Evolutionary conservation across 257 asterid genomes (phyloP), one percentile per base, ranked within the genome.

Genomic region (Solanum commersonii): DNA sequence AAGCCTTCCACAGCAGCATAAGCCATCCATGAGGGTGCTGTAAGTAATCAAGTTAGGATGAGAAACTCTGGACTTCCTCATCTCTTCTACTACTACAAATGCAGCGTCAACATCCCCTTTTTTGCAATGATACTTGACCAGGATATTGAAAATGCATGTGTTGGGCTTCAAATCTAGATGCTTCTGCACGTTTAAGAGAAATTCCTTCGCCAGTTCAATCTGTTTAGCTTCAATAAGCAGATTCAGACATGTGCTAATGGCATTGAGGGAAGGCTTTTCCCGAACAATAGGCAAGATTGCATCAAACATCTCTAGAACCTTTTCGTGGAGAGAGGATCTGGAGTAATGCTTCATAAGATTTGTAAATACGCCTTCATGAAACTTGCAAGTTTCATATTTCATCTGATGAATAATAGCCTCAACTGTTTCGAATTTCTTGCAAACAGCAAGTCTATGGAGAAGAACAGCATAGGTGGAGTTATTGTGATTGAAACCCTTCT

Each of bases 311-410:
- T 94, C 98, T 34, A 96, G 86, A 60, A 97, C 95, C 91, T 90
- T 94, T 72, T 95, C 96, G 12, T 94, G 96, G 93, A 93, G 89
- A 83, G 92, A 91, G 10, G 92, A 92, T 89, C 88, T 96, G 0
- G 99, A 92, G 91, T 92, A 96, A 92, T 93, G 98, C 93, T 93
- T 95, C 99, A 97, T 97, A 88, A 97, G 98, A 91, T 95, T 94
- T 22, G 96, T 87, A 88, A 96, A 97, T 88, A 97, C 59, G 83
- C 98, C 98, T 89, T 97, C 98, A 52, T 94, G 91, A 90, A 97
- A 97, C 89, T 90, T 93, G 94, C 99, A 97, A 71, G 98, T 94
- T 93, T 96, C 99, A 5, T 94, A 94, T 78, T 93, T 90, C 99
- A 97, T 97, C 88, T 89, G 97, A 88, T 92, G 95, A 91, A 97